Percentiles rank a stretch among this genome's conserved stretches.
phyloP scores from a whole-genome alignment of 2,329 filamentous ascomycete genomes.

The Coleophoma crateriformis region DNA sequence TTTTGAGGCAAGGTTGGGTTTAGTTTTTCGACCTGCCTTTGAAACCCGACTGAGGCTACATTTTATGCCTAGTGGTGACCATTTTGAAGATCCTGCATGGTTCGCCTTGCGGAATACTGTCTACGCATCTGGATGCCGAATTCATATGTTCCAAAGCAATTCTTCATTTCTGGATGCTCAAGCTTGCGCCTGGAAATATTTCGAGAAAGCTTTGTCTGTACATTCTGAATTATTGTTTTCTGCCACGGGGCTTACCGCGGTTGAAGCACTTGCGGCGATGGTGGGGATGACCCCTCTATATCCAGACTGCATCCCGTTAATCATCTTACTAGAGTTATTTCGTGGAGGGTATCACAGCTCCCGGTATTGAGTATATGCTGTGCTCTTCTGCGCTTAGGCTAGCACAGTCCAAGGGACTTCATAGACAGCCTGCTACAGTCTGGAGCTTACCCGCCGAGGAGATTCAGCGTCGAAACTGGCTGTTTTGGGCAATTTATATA shows the following conservation, averaged over 20 bases:
- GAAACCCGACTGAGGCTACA: neutral
- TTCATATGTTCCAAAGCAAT: neutral
- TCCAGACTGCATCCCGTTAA: neutral
- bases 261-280: constrained; percentile 1
- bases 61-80: neutral
- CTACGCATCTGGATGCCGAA: neutral
- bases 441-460: constrained; percentile 5
- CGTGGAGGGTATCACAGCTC: neutral
- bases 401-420: constrained; percentile 4
- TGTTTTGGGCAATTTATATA: constrained; percentile 14
- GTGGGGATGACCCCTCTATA: neutral
- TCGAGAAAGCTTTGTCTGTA: constrained; percentile 5
- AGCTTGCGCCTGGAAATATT: constrained; percentile 1
- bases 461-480: constrained; percentile 8
- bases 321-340: neutral
- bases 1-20: neutral
- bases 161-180: neutral
- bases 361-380: constrained; percentile 3
- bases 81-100: neutral
- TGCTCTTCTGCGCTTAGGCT: constrained; percentile 1
- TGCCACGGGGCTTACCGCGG: neutral
- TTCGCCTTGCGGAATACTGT: constrained; percentile 2
- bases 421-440: neutral
- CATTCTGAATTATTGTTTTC: neutral
- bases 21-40: constrained; percentile 2